phyloP scores from a whole-genome alignment of 1,284 basidiomycete species.

The Ustilago bromivora region DNA sequence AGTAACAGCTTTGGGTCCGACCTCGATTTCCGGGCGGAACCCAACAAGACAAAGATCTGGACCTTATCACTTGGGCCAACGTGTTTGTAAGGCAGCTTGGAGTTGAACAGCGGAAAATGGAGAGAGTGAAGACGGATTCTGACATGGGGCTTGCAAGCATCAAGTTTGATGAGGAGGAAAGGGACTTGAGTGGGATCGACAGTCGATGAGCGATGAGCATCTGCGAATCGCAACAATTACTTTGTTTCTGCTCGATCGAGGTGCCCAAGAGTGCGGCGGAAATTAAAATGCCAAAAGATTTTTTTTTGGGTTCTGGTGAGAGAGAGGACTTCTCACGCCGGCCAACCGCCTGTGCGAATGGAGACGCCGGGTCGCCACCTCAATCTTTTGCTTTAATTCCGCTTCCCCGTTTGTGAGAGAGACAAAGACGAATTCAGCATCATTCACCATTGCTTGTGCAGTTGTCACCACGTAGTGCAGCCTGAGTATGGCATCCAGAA shows the following conservation, averaged over 20 bases:
- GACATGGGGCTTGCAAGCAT: not conserved
- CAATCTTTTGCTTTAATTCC: not conserved
- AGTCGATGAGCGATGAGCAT: not conserved
- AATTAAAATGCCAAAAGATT: not conserved
- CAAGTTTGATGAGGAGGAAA: not conserved
- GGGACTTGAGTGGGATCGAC: too few relatives aligned
- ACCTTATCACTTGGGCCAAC: not conserved
- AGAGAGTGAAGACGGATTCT: not conserved
- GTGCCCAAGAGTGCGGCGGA: not conserved
- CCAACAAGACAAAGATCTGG: not conserved
- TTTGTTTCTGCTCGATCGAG: conserved; percentile 2
- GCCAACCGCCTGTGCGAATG: conserved; percentile 7
- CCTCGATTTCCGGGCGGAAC: not conserved
- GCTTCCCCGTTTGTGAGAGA: not conserved
- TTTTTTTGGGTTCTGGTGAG: conserved; percentile 8
- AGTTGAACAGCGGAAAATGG: not conserved
- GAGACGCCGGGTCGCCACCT: conserved; percentile 6
- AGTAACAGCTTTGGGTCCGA: not conserved
- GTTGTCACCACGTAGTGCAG: not conserved
- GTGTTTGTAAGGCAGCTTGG: not conserved
- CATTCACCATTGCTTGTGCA: not conserved
- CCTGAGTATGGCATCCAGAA: conserved; percentile 11
- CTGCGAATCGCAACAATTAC: not conserved
- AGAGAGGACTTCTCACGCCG: conserved; percentile 8
- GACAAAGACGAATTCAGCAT: conserved; percentile 8